phyloP scores from a whole-genome alignment of 2,329 filamentous ascomycete genomes.

The Xylaria sp. region DNA sequence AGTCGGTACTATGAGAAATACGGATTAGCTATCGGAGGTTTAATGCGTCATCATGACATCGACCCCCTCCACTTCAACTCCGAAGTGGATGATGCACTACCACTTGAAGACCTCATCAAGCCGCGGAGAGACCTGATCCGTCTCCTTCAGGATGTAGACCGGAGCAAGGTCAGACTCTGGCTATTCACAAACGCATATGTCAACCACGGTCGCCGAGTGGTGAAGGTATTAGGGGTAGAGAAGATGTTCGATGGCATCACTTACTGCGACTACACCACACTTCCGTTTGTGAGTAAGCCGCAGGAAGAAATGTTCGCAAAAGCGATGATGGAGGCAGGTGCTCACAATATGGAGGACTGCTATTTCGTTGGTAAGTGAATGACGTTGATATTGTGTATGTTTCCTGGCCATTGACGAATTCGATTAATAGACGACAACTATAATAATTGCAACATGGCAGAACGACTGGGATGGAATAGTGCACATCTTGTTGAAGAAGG shows the following conservation, averaged over 20 bases:
- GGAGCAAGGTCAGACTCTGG: conserved; percentile 31
- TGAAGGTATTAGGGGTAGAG: conserved; percentile 29
- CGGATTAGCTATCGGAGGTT: conserved; percentile 27
- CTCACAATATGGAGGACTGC: conserved; percentile 32
- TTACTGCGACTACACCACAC: conserved; percentile 33
- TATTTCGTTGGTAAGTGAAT: conserved; percentile 34
- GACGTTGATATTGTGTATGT: background rate
- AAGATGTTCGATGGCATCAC: conserved; percentile 36
- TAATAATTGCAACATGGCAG: conserved; percentile 32
- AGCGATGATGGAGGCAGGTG: conserved; percentile 34
- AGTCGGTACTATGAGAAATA: conserved; percentile 31
- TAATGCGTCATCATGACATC: conserved; percentile 33
- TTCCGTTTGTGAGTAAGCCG: conserved; percentile 36
- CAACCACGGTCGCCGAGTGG: conserved; percentile 33
- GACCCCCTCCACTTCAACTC: conserved; percentile 35
- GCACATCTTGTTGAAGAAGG: conserved; percentile 34
- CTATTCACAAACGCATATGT: conserved; percentile 37
- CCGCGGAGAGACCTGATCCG: conserved; percentile 20
- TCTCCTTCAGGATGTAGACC: conserved; percentile 30
- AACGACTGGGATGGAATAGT: conserved; percentile 34
- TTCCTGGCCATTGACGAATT: background rate
- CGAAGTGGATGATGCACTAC: conserved; percentile 33
- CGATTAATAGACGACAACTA: conserved; percentile 31
- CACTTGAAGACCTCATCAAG: conserved; percentile 28
- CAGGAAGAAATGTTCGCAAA: conserved; percentile 35